Evolutionary conservation across 176 grass and related monocot species (phyloP).

Genomic region (Thinopyrum elongatum): DNA sequence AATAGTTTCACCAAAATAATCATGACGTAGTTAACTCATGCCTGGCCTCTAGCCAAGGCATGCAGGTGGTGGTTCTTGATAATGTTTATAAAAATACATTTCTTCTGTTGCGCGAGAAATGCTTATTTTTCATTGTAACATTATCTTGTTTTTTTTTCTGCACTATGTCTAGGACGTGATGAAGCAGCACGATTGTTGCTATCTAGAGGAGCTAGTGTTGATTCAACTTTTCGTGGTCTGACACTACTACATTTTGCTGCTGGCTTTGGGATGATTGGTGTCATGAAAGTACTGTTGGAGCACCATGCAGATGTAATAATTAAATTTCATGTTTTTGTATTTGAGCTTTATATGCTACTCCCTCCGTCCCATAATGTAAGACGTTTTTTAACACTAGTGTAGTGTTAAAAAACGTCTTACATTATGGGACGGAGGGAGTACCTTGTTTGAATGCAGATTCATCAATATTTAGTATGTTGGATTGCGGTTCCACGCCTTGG

Average conservation of each 20-base stretch:
- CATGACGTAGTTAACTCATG: neutral
- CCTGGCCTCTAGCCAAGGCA: neutral
- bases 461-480: neutral
- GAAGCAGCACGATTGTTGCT: neutral
- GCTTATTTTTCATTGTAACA: neutral
- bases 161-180: neutral
- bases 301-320: conserved; percentile 11
- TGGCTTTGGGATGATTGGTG: neutral
- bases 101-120: neutral
- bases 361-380: too few relatives aligned
- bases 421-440: too few relatives aligned
- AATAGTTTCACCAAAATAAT: neutral
- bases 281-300: neutral
- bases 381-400: too few relatives aligned
- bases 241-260: conserved; percentile 10
- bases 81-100: neutral
- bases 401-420: too few relatives aligned
- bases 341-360: neutral
- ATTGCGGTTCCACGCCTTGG: neutral
- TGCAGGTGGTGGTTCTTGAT: neutral
- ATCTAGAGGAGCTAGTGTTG: neutral
- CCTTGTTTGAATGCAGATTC: neutral
- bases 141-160: neutral
- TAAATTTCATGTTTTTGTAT: conserved; percentile 8
- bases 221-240: neutral